Base-by-base conservation (phyloP, 164 flowering plant species). In the Annona cherimola region DNA sequence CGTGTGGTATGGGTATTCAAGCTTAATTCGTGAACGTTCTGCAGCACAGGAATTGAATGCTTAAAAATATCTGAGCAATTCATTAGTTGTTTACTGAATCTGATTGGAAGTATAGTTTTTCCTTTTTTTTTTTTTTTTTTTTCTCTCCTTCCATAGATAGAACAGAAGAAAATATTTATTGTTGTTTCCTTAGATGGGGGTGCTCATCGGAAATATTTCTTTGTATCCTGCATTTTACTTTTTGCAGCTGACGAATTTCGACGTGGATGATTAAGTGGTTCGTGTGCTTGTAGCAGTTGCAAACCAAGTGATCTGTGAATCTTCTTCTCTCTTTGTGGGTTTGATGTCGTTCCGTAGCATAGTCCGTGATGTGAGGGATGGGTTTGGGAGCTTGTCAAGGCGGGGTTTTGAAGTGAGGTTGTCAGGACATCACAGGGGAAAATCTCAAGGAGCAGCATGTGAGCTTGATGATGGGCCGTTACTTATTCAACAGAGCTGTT, bases 301-400 rank as follows among this genome's bases (percentile, higher is more conserved):
- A 8, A 46, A 12, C 14, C 8, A 68, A 46, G 54, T 18, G 42
- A 40, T 44, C 42, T 1, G 20, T 19, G 50, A 68, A 16, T 12
- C 9, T 5, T 45, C 41, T 46, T 16, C 4, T 68, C 26, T 1
- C 46, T 69, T 54, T 40, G 63, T 70, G 64, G 76, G 45, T 64
- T 61, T 80, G 76, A 93, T 93, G 98, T 93, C 98, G 14, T 91
- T 92, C 84, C 90, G 97, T 4, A 90, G 97, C 65, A 90, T 91
- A 70, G 92, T 91, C 68, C 93, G 92, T 67, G 98, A 93, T 69
- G 87, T 93, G 61, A 87, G 97, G 76, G 98, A 93, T 83, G 83
- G 97, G 11, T 78, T 93, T 69, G 97, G 98, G 78, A 93, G 97
- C 80, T 84, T 93, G 77, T 93, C 98, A 35, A 77, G 93, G 75